These are phyloP conservation scores for Taiozyma onychis DNA, from an alignment of 1,139 yeast genomes.

Conservation along the genomic window DNA sequence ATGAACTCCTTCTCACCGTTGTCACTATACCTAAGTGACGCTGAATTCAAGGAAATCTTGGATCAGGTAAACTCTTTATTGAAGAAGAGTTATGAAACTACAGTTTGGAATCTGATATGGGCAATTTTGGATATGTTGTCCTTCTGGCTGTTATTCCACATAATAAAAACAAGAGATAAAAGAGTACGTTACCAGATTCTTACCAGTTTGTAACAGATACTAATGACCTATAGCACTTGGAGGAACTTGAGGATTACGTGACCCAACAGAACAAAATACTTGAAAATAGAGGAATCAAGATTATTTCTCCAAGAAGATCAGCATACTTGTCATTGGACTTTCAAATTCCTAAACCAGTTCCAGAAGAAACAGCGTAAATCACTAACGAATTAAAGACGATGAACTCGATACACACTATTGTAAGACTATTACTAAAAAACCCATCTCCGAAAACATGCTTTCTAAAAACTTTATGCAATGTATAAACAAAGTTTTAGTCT, in stretches of 20 bases:
- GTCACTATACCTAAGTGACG: conserved; percentile 32
- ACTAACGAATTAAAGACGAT: background rate
- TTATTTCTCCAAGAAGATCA: conserved; percentile 50
- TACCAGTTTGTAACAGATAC: background rate
- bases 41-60: conserved; percentile 39
- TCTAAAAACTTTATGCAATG: background rate
- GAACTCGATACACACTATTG: background rate
- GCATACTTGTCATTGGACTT: conserved; percentile 54
- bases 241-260: conserved; percentile 43
- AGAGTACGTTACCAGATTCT: conserved; percentile 13
- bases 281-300: conserved; percentile 27
- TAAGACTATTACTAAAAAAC: no score
- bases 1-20: conserved; percentile 51
- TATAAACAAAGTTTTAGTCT: no score
- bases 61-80: conserved; percentile 40
- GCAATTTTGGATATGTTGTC: conserved; percentile 43
- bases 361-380: background rate
- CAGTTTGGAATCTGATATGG: conserved; percentile 34
- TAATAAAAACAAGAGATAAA: conserved; percentile 23
- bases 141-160: conserved; percentile 31
- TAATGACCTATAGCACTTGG: conserved; percentile 27
- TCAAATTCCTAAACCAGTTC: conserved; percentile 15
- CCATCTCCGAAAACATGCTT: background rate
- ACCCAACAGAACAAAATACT: conserved; percentile 33
- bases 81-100: conserved; percentile 36